Conservation (phyloP, 129 eudicot genomes). For the Flaveria linearis region DNA sequence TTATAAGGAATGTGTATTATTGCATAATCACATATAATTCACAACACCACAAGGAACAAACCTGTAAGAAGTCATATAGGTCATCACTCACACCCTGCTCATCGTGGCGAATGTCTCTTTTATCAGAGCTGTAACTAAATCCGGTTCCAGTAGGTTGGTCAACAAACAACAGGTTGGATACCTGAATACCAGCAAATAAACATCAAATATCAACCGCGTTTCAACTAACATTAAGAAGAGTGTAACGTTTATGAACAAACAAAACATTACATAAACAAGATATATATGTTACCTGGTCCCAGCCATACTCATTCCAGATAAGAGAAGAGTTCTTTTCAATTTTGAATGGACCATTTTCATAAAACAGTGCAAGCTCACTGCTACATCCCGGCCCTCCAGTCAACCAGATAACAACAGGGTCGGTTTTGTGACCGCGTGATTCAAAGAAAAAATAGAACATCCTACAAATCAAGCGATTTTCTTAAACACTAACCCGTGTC, state of each 20-base stretch:
- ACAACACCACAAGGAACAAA: slow-evolving; percentile 23
- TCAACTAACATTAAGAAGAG: not conserved
- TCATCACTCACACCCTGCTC: slow-evolving; percentile 81
- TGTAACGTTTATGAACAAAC: not conserved
- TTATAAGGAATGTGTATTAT: not conserved
- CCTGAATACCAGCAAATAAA: slow-evolving; percentile 50
- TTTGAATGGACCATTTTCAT: slow-evolving; percentile 85
- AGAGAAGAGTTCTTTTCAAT: slow-evolving; percentile 75
- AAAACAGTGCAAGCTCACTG: slow-evolving; percentile 90
- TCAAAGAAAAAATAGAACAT: slow-evolving; percentile 95
- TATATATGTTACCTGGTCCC: slow-evolving; percentile 66
- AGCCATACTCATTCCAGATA: slow-evolving; percentile 81
- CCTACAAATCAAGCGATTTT: slow-evolving; percentile 40
- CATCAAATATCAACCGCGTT: not conserved
- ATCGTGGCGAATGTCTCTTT: slow-evolving; percentile 67
- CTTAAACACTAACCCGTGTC: too few relatives aligned
- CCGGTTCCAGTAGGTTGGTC: slow-evolving; percentile 94
- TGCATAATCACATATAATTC: slow-evolving; percentile 15
- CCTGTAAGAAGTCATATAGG: slow-evolving; percentile 89
- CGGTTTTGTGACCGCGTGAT: slow-evolving; percentile 66
- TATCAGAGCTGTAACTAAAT: slow-evolving; percentile 80
- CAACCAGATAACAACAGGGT: slow-evolving; percentile 94
- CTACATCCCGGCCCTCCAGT: slow-evolving; percentile 98
- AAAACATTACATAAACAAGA: not conserved
- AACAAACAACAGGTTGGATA: slow-evolving; percentile 71